Evolutionary conservation across 768 basidiomycete species (phyloP), one percentile per base, ranked within the genome.

Genomic region (Boletus rubroflammeus): DNA sequence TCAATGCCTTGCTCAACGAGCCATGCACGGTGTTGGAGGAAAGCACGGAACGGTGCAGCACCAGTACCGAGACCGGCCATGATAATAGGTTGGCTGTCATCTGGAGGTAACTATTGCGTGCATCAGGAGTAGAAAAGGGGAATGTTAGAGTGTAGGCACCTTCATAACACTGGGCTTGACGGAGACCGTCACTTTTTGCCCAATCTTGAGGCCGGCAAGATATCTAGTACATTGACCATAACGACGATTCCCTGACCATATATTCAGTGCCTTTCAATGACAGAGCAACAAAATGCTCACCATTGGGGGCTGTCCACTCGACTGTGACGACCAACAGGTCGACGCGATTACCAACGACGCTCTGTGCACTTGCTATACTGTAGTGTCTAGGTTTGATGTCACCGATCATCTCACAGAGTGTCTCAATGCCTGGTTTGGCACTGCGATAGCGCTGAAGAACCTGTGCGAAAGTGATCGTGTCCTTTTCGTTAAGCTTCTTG

Each of bases 121-220:
- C 4, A 42, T 70, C 28, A 67, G 60, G 23, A 50, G 31, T 35
- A 26, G n/a, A 3, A 29, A 44, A 23, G 0, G 15, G 21, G 13
- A 35, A 50, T 17, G 51, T 17, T 23, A 34, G 13, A 39, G 17
- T 10, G 14, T 23, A 69, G 78, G 23, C 53, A 92, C 90, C 81
- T 98, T 98, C 97, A 99, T 98, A 28, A 99, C 97, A 67, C 94
- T 97, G 25, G 97, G 97, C 72, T 97, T 97, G 74, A 98, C 88
- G 6, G 95, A 98, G 9, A 97, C 96, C 0, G 94, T 98, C 21
- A 98, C 94, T 72, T 96, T 88, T 68, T 92, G 89, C 19, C 96
- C 97, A 35, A 87, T 69, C 65, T 82, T 81, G 41, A 99, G 80
- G 38, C 80, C 84, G 3, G 88, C 86, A 36, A 98, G 86, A 72